A percentile compares a stretch with the other conserved stretches of the same genome.
These are phyloP conservation scores for Solanum pinnatisectum DNA, from an alignment of 257 asterid species.

Conservation along the genomic window DNA sequence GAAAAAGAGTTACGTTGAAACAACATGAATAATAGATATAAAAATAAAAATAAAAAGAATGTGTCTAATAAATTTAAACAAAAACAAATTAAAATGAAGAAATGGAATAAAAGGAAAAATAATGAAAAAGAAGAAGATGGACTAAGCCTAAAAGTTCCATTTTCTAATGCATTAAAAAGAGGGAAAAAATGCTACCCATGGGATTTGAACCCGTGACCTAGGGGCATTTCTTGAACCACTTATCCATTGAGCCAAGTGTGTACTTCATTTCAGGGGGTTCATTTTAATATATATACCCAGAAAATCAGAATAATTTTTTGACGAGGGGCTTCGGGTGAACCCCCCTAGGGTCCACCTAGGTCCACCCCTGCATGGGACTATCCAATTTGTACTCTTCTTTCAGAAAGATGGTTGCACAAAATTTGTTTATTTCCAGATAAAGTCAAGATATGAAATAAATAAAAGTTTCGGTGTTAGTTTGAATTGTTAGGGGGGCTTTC, in stretches of 20 bases:
- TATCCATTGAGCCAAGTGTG: background rate
- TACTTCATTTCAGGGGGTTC: background rate
- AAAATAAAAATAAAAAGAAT: too few relatives aligned
- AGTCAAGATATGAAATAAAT: background rate
- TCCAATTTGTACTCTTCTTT: background rate
- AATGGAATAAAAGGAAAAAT: background rate
- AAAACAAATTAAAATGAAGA: background rate
- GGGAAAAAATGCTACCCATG: background rate
- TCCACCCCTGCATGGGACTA: background rate
- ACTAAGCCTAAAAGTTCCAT: background rate
- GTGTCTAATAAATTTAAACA: background rate
- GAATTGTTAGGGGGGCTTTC: background rate
- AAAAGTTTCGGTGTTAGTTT: background rate
- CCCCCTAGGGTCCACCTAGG: background rate
- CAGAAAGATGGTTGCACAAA: background rate
- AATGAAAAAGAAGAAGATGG: background rate
- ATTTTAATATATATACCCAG: background rate
- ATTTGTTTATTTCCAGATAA: background rate
- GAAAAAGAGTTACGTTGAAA: background rate
- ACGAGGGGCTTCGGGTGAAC: background rate
- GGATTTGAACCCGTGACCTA: background rate
- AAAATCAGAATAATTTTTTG: background rate
- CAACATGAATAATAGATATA: background rate
- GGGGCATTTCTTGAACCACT: background rate
- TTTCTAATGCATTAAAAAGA: background rate